Evolutionary conservation across 2,329 filamentous ascomycete genomes (phyloP), one percentile per base, ranked within the genome.

Genomic region (Colletotrichum acutatum): DNA sequence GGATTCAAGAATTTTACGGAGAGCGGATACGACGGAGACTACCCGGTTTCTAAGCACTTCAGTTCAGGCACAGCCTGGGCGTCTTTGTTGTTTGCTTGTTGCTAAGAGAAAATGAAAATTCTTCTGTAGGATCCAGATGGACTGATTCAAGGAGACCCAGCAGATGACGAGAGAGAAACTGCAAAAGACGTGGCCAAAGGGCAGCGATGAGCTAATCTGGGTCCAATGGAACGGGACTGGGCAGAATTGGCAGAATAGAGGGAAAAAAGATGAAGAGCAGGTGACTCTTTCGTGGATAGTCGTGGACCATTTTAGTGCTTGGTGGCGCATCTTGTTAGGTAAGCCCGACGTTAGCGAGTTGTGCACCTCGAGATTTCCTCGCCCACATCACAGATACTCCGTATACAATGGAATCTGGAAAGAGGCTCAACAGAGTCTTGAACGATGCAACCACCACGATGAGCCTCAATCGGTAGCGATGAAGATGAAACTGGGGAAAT

Each of bases 141-240:
- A 19, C 49, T 54, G 22, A 42, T 28, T 64, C 22, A 37, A 22
- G 22, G 9, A 32, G 30, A 42, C 32, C 52, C 52, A 42, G 52
- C 16, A 22, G 62, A 57, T 65, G 52, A 65, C 62, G 62, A 46
- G 52, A 57, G 52, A 65, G 52, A 65, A 65, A 65, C 24, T 57
- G 26, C 16, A 34, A 19, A 34, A 57, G 62, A 42, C 32, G 52
- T 57, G 62, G 32, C 52, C 34, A 8, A n/a, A 30, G 19, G 49
- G 30, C 49, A 16, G 26, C 30, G 24, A 46, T 57, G 62, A 57
- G 62, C 62, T 16, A 42, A 65, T 46, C 62, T 46, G 52, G 62
- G 52, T 28, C 62, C 24, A 26, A 24, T 9, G 32, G 1, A 28
- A 30, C 49, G n/a, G 22, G 26, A 49, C 4, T 16, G 37, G 37